Evolutionary conservation across 2,329 filamentous ascomycete species (phyloP), one percentile per base, ranked within the genome.

Genomic region (Geosmithia putterillii): DNA sequence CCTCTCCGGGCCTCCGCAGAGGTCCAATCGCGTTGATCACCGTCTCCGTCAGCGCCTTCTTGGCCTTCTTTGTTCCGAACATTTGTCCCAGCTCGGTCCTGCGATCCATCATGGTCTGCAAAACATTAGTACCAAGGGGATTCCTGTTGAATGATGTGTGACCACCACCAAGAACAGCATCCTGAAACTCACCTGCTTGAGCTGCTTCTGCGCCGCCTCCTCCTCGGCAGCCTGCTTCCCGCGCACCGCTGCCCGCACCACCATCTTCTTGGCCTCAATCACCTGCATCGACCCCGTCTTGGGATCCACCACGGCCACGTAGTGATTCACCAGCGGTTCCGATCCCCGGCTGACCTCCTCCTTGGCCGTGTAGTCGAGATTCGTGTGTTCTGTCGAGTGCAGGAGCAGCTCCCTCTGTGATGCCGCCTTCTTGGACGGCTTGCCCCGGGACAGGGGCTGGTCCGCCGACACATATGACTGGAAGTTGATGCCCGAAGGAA

Each of bases 1-100:
- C 57, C 32, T 61, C 57, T 19, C 59, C 54, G 34, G 51, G 42
- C 44, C 52, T 57, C 48, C 57, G 63, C 54, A 59, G 57, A 37
- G 67, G 61, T 37, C 62, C 64, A 51, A 90, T 86, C 17, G 83
- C 82, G 55, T 89, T 88, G 52, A 84, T 72, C 2, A 79, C 78
- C 49, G 75, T 70, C 44, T 80, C 74, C 22, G 73, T 70, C 51
- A 92, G 78, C 1, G 78, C 82, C 64, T 89, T 90, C 69, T 81
- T 83, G 19, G 86, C 83, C 63, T 89, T 90, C 67, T 86, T 88
- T 21, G 85, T 90, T 58, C 86, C 86, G 54, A 94, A 94, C 25
- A 82, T 79, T 52, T 84, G 73, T 36, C 83, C 84, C 12, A 94
- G 76, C 2, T 81, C 76, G 52, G 79, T 81, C 51, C 76, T 76